These are phyloP conservation scores for Aspergillus sp. DNA, from an alignment of 2,329 filamentous ascomycete species.

Conservation along the genomic window DNA sequence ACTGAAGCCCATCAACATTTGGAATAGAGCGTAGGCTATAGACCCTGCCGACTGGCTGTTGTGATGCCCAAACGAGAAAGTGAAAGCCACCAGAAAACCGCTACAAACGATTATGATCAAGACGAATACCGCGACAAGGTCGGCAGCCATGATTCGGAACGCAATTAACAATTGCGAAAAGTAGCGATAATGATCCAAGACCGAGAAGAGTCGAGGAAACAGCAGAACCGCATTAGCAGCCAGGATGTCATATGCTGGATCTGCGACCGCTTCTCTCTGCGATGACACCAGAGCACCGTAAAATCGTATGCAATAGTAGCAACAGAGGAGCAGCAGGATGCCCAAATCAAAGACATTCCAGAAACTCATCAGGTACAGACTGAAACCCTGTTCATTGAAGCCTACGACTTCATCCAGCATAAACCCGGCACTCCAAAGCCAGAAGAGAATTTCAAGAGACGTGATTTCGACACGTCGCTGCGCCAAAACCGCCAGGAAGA, in stretches of 20 bases:
- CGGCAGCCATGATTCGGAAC: constrained; percentile 87
- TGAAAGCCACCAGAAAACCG: constrained; percentile 93
- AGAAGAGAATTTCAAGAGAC: constrained; percentile 77
- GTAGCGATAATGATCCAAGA: constrained; percentile 90
- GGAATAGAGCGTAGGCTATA: constrained; percentile 85
- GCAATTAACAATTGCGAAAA: constrained; percentile 92
- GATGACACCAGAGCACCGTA: constrained; percentile 79
- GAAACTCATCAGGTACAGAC: constrained; percentile 93
- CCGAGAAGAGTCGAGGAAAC: constrained; percentile 82
- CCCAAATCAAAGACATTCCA: constrained; percentile 95
- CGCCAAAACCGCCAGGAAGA: constrained; percentile 75
- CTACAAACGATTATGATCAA: constrained; percentile 82
- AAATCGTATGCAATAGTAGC: constrained; percentile 82
- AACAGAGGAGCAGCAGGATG: constrained; percentile 73
- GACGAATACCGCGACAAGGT: constrained; percentile 74
- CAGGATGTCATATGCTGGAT: constrained; percentile 87
- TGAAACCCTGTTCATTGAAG: constrained; percentile 94
- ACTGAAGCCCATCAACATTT: constrained; percentile 92
- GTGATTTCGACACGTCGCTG: constrained; percentile 73
- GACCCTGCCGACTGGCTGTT: constrained; percentile 56
- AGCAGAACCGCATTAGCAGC: constrained; percentile 84
- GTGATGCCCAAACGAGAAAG: constrained; percentile 62
- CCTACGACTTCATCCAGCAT: constrained; percentile 95
- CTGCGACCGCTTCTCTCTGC: constrained; percentile 59
- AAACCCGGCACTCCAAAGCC: constrained; percentile 96